Percentiles rank a stretch among this genome's conserved stretches.
phyloP scores from a whole-genome alignment of 768 basidiomycete species.

The Amyloporia xantha region DNA sequence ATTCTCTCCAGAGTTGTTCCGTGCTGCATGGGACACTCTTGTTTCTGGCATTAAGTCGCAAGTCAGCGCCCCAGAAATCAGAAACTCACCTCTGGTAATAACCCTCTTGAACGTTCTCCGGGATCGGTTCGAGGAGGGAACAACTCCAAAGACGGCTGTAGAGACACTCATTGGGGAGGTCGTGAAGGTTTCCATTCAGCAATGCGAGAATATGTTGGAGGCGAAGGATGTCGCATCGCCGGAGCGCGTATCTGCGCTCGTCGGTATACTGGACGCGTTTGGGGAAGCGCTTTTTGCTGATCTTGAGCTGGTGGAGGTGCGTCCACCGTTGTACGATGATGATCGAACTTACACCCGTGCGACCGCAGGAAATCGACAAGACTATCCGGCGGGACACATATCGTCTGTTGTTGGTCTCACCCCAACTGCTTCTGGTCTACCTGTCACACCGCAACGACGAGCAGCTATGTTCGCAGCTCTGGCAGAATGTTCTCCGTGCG shows the following conservation, averaged over 20 bases:
- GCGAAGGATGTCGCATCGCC: conserved; percentile 16
- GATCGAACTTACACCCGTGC: no score
- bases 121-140: conserved; percentile 31
- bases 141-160: conserved; percentile 21
- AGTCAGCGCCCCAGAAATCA: conserved; percentile 1
- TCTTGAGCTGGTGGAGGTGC: conserved; percentile 36
- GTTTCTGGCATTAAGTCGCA: conserved; percentile 21
- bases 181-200: conserved; percentile 28
- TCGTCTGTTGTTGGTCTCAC: conserved; percentile 34
- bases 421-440: conserved; percentile 45
- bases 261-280: conserved; percentile 46
- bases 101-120: conserved; percentile 40
- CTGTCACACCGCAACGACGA: conserved; percentile 35
- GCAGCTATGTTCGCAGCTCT: conserved; percentile 29
- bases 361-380: conserved; percentile 38
- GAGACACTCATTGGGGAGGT: conserved; percentile 28
- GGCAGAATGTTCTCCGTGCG: conserved; percentile 42
- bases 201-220: conserved; percentile 23
- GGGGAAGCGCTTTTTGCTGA: conserved; percentile 44
- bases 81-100: conserved; percentile 33
- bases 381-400: conserved; percentile 34
- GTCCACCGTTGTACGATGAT: no score
- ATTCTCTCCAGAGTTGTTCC: conserved; percentile 32
- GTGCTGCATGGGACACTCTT: conserved; percentile 42
- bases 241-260: conserved; percentile 23